phyloP scores from a whole-genome alignment of 176 grass and related monocot species.

The Rhynchospora breviuscula region DNA sequence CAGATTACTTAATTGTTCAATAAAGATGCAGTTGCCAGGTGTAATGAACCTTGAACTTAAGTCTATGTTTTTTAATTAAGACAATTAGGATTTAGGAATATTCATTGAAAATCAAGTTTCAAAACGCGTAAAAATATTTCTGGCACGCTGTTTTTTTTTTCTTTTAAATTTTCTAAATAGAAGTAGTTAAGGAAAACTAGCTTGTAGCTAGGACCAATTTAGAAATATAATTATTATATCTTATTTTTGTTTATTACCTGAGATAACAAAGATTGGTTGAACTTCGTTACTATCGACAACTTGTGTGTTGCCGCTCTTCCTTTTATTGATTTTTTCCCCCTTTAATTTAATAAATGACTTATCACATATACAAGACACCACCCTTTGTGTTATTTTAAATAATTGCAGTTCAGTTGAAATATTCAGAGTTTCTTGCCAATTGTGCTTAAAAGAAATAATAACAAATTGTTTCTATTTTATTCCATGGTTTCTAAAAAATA shows the following conservation, averaged over 20 bases:
- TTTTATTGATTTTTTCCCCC: background rate
- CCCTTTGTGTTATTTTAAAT: background rate
- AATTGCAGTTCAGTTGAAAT: background rate
- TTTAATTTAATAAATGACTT: background rate
- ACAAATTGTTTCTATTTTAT: background rate
- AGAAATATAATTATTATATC: background rate
- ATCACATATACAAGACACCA: background rate
- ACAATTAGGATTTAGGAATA: background rate
- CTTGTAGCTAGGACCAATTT: background rate
- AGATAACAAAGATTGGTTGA: background rate
- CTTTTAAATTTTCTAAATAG: background rate
- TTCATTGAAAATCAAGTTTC: background rate
- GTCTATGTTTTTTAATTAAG: background rate
- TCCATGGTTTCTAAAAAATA: background rate
- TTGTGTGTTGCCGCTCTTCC: background rate
- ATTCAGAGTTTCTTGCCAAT: background rate
- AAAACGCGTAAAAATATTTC: background rate
- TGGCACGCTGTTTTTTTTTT: background rate
- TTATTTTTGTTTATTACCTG: background rate
- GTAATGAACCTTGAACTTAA: background rate
- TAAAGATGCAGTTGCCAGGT: background rate
- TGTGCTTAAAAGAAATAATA: background rate
- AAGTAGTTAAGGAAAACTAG: background rate
- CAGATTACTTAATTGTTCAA: background rate
- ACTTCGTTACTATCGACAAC: background rate